These are phyloP conservation scores for Diaporthe capsici DNA, from an alignment of 2,329 filamentous ascomycete genomes.

Conservation along the genomic window DNA sequence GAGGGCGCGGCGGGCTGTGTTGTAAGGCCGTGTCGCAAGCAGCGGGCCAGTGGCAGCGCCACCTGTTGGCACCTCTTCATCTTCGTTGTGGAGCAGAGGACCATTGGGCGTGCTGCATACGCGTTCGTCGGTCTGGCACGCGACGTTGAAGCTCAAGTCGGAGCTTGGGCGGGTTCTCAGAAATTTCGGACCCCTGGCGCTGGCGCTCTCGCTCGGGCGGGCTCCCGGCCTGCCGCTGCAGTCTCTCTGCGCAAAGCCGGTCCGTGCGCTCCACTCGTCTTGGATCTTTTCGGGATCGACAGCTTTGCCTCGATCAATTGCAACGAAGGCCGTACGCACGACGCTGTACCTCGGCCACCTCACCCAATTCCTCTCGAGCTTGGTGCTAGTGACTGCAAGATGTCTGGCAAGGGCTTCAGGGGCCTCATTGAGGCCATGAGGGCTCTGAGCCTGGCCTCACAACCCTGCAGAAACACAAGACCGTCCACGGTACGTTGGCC, in stretches of 20 bases:
- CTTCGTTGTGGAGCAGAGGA: constrained; percentile 43
- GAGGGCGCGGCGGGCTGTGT: constrained; percentile 52
- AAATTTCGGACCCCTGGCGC: constrained; percentile 47
- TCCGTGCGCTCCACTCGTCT: constrained; percentile 36
- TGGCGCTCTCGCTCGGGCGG: constrained; percentile 12
- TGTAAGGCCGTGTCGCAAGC: constrained; percentile 60
- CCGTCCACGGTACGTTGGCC: constrained; percentile 35
- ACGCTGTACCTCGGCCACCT: background rate
- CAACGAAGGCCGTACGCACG: background rate
- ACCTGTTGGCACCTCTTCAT: constrained; percentile 75
- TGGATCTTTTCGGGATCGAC: constrained; percentile 38
- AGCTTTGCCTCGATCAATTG: background rate
- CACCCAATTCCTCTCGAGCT: background rate
- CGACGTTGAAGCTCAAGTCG: constrained; percentile 28
- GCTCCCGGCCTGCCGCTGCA: constrained; percentile 30
- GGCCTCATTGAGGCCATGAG: constrained; percentile 68
- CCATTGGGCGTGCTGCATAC: constrained; percentile 41
- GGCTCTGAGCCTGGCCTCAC: constrained; percentile 62
- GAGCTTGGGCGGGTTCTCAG: constrained; percentile 42
- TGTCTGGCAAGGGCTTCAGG: constrained; percentile 65
- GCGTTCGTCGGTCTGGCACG: constrained; percentile 35
- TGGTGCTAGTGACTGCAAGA: constrained; percentile 40
- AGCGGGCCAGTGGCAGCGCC: constrained; percentile 68
- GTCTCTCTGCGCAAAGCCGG: constrained; percentile 8
- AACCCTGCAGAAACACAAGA: constrained; percentile 53